Conservation (phyloP, 495 filamentous ascomycete species). For the Penicillium cataractarum region DNA sequence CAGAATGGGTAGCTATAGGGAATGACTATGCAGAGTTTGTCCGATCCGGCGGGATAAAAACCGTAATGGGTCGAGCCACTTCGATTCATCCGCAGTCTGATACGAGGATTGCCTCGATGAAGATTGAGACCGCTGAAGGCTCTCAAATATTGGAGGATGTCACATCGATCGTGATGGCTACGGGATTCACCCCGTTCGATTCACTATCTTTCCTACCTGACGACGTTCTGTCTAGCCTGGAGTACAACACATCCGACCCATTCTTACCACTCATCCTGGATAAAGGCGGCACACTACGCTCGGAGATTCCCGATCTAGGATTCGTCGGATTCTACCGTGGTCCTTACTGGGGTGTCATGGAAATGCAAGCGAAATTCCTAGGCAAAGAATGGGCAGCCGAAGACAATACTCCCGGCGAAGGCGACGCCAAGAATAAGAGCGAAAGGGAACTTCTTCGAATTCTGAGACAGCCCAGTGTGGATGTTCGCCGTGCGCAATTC, state of each 20-base stretch:
- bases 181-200: conserved; percentile 68
- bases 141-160: conserved; percentile 52
- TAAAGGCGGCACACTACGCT: conserved; percentile 64
- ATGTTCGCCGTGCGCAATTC: conserved; percentile 61
- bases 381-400: conserved; percentile 43
- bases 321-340: conserved; percentile 88
- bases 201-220: conserved; percentile 63
- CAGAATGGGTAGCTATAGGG: conserved; percentile 68
- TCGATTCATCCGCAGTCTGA: conserved; percentile 25
- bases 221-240: conserved; percentile 57
- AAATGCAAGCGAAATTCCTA: conserved; percentile 79
- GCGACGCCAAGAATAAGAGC: conserved; percentile 10
- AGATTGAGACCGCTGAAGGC: conserved; percentile 38
- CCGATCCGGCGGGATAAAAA: conserved; percentile 60
- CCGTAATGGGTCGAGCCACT: conserved; percentile 39
- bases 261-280: conserved; percentile 72
- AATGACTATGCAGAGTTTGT: conserved; percentile 76
- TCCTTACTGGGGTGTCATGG: conserved; percentile 85
- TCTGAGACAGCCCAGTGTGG: conserved; percentile 33
- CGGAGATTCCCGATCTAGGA: conserved; percentile 63
- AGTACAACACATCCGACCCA: conserved; percentile 54
- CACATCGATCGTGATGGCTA: conserved; percentile 71
- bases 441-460: conserved; percentile 31
- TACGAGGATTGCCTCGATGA: conserved; percentile 32
- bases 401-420: background rate